A percentile compares a stretch with the other conserved stretches of the same genome.
Conservation (phyloP, 352 stramenopile species). For the Phytophthora idaei region DNA sequence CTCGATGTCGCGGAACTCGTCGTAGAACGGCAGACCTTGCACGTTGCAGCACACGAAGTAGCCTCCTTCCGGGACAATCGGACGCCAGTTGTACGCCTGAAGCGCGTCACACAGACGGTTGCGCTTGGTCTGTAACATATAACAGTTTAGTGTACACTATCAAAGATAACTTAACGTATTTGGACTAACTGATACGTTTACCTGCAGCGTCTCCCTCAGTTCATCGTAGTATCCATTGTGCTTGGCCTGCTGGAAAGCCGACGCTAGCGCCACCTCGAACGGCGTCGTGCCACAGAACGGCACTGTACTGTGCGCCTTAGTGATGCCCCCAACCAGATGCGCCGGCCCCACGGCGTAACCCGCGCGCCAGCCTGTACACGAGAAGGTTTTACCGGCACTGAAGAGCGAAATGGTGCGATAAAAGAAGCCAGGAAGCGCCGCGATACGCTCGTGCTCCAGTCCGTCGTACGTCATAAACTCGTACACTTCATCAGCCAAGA, state of each 20-base stretch:
- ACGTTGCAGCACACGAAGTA: constrained; percentile 96
- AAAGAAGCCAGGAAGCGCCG: constrained; percentile 81
- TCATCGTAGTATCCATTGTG: constrained; percentile 89
- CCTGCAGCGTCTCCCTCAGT: constrained; percentile 62
- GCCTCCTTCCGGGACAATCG: constrained; percentile 92
- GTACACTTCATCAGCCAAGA: constrained; percentile 99
- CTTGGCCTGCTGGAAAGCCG: constrained; percentile 86
- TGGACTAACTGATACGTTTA: constrained; percentile 23
- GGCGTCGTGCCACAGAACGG: constrained; percentile 96
- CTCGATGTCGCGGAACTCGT: constrained; percentile 69
- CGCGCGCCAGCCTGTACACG: constrained; percentile 93
- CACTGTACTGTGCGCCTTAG: constrained; percentile 81
- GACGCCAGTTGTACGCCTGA: constrained; percentile 79
- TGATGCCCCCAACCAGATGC: constrained; percentile 65
- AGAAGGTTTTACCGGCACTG: constrained; percentile 94
- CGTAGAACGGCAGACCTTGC: constrained; percentile 65
- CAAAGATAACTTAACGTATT: neutral
- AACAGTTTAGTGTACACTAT: constrained; percentile 37
- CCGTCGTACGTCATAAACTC: constrained; percentile 96
- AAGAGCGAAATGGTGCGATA: constrained; percentile 93
- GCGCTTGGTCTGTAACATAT: constrained; percentile 72
- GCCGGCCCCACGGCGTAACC: constrained; percentile 79
- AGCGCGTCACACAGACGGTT: constrained; percentile 88
- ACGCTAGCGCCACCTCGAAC: constrained; percentile 93
- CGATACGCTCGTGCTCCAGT: constrained; percentile 69